phyloP scores from a whole-genome alignment of 148 eudicot genomes.

The Silene latifolia region DNA sequence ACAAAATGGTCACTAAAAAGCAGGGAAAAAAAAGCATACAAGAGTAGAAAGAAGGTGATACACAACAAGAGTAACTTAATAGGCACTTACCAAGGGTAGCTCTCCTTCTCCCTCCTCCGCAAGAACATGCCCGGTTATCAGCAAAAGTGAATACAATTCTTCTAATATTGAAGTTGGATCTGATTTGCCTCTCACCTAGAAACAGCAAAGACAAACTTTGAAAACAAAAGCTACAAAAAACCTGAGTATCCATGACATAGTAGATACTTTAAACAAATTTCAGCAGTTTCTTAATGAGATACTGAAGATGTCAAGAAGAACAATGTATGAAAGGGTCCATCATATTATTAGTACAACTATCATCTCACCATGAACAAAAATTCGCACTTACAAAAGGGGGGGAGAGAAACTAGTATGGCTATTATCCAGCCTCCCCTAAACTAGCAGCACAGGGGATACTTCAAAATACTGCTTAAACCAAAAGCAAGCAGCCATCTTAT shows the following conservation, averaged over 20 bases:
- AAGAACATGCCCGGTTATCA: constrained; percentile 89
- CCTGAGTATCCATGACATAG: neutral
- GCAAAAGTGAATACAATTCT: constrained; percentile 81
- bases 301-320: neutral
- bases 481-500: neutral
- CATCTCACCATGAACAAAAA: neutral
- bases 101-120: constrained; percentile 98
- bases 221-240: constrained; percentile 9
- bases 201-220: constrained; percentile 13
- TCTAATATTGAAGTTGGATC: constrained; percentile 87
- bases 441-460: no score
- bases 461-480: neutral
- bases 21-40: neutral
- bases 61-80: neutral
- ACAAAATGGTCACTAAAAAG: neutral
- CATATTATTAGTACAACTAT: neutral
- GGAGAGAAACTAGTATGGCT: neutral
- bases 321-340: neutral
- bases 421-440: no score
- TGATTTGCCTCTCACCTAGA: constrained; percentile 64
- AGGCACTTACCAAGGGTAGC: constrained; percentile 60
- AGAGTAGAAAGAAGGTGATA: neutral
- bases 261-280: neutral
- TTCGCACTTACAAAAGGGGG: neutral
- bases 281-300: neutral